Evolutionary conservation across 257 asterid genomes (phyloP).

Genomic region (Solanum chaucha): DNA sequence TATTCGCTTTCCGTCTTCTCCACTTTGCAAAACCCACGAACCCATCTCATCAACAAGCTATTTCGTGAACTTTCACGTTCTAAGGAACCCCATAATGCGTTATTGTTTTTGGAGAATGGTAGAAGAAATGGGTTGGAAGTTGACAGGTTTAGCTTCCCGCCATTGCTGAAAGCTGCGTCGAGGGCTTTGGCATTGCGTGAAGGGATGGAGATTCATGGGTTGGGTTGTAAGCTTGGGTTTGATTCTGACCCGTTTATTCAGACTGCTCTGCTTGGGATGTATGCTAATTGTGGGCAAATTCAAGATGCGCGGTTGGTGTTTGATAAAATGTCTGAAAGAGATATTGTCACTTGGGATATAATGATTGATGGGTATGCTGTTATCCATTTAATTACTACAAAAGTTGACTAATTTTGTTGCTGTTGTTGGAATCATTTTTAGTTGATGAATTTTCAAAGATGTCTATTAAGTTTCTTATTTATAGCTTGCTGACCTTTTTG

Average conservation of each 20-base stretch:
- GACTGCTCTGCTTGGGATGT: slow-evolving; percentile 62
- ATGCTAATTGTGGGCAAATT: slow-evolving; percentile 38
- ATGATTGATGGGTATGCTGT: slow-evolving; percentile 61
- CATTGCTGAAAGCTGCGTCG: slow-evolving; percentile 52
- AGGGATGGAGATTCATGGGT: slow-evolving; percentile 52
- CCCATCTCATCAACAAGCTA: slow-evolving; percentile 35
- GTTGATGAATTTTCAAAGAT: neutral
- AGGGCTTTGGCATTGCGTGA: slow-evolving; percentile 23
- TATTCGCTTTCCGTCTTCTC: slow-evolving; percentile 49
- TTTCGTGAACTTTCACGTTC: slow-evolving; percentile 48
- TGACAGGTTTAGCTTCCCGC: slow-evolving; percentile 57
- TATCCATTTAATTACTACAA: neutral
- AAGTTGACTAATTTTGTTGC: too few relatives aligned
- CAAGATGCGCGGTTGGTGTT: slow-evolving; percentile 56
- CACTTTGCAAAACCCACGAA: slow-evolving; percentile 16
- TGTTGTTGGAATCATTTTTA: neutral
- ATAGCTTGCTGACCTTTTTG: slow-evolving; percentile 3
- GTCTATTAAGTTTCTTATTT: neutral
- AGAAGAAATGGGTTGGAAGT: slow-evolving; percentile 18
- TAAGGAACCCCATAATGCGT: slow-evolving; percentile 23
- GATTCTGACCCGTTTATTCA: slow-evolving; percentile 56
- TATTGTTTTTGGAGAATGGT: slow-evolving; percentile 32
- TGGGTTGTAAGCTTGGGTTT: slow-evolving; percentile 50
- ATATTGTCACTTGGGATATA: slow-evolving; percentile 63
- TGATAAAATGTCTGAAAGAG: slow-evolving; percentile 60